phyloP scores from a whole-genome alignment of 2,329 filamentous ascomycete genomes.

The Apiospora rasikravindrae region DNA sequence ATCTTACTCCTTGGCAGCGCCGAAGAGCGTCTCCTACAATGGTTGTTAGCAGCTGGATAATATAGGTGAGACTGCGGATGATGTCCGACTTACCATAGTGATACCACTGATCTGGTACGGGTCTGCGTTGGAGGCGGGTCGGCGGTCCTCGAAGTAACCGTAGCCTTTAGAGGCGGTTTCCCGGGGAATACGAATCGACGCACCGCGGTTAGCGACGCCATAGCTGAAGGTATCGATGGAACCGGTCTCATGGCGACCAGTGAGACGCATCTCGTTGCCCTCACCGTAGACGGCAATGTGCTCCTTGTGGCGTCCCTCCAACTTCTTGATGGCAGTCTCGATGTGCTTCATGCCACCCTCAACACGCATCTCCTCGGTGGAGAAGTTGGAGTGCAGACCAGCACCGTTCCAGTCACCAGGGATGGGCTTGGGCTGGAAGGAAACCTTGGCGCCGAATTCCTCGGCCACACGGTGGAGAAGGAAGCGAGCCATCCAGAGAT shows the following conservation, averaged over 20 bases:
- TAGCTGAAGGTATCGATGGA: conserved; percentile 92
- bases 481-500: conserved; percentile 94
- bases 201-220: conserved; percentile 94
- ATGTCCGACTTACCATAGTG: conserved; percentile 17
- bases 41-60: neutral
- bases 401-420: conserved; percentile 97
- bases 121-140: conserved; percentile 58
- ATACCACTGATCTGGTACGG: conserved; percentile 20
- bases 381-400: conserved; percentile 76
- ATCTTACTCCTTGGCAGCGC: conserved; percentile 21
- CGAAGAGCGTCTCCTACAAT: conserved; percentile 20
- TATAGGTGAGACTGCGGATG: neutral
- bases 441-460: conserved; percentile 95
- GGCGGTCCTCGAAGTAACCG: conserved; percentile 91
- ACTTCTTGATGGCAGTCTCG: conserved; percentile 83
- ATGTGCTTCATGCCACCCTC: conserved; percentile 97
- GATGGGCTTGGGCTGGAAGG: conserved; percentile 94
- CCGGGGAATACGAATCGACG: conserved; percentile 90
- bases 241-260: conserved; percentile 92
- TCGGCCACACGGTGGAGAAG: conserved; percentile 90
- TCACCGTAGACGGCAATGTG: conserved; percentile 95
- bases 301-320: conserved; percentile 77
- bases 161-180: conserved; percentile 84
- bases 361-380: conserved; percentile 74
- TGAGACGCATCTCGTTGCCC: conserved; percentile 94